These are phyloP conservation scores for Ascochyta viciae-villosae DNA, from an alignment of 2,329 filamentous ascomycete species.

Conservation along the genomic window DNA sequence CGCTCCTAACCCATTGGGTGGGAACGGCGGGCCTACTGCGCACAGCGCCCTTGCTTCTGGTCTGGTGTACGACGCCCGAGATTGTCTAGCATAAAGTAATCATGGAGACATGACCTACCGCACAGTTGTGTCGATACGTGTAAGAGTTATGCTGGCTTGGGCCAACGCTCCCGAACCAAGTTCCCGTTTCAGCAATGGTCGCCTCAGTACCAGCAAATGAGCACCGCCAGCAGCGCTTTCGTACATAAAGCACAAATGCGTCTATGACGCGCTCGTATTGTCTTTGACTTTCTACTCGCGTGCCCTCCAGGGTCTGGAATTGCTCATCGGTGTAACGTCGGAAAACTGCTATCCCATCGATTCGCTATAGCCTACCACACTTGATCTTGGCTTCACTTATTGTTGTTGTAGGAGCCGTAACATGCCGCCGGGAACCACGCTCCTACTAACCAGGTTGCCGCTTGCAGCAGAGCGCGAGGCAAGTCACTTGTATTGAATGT, in stretches of 20 bases:
- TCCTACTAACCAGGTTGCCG: neutral
- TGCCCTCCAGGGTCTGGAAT: constrained; percentile 7
- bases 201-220: constrained; percentile 25
- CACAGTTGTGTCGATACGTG: constrained; percentile 13
- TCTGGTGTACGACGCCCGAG: constrained; percentile 35
- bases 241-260: constrained; percentile 13
- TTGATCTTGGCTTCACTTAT: neutral
- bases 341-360: neutral
- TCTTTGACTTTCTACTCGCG: constrained; percentile 19
- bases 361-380: neutral
- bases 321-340: constrained; percentile 19
- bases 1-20: constrained; percentile 33
- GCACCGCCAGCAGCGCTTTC: constrained; percentile 21
- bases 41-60: constrained; percentile 31
- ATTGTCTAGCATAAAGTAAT: constrained; percentile 23
- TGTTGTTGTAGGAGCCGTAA: neutral
- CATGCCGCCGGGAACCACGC: constrained; percentile 2
- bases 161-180: constrained; percentile 30
- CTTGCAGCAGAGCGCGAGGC: constrained; percentile 2
- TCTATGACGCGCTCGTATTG: constrained; percentile 34
- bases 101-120: constrained; percentile 33
- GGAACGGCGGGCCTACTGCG: constrained; percentile 24
- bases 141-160: constrained; percentile 27
- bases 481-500: constrained; percentile 6
- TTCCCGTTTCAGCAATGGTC: constrained; percentile 21